Evolutionary conservation across 2,329 filamentous ascomycete genomes (phyloP), one percentile per base, ranked within the genome.

Genomic region (Xylariales sp.): DNA sequence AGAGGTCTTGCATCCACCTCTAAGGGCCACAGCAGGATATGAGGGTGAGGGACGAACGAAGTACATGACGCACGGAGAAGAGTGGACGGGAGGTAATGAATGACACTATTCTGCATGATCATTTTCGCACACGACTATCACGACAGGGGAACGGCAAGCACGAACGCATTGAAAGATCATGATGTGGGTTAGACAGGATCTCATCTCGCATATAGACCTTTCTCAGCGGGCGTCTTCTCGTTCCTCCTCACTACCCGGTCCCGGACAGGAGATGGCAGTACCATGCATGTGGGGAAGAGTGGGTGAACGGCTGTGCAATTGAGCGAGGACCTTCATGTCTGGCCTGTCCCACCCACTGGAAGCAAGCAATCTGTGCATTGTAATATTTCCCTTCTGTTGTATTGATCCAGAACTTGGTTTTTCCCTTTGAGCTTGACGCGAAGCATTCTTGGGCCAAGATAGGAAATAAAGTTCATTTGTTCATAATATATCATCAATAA

Each of bases 1-100:
- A 86, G 78, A 82, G 84, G 70, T 86, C 77, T 65, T 94, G 88
- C 73, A 80, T 77, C 62, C 79, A 91, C 64, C 73, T 94, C 60
- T 94, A 73, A 78, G 61, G n/a, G n/a, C n/a, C n/a, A n/a, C n/a
- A n/a, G n/a, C n/a, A n/a, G n/a, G n/a, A n/a, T n/a, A n/a, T n/a
- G n/a, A n/a, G n/a, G n/a, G n/a, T n/a, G n/a, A n/a, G n/a, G n/a
- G n/a, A n/a, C n/a, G n/a, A n/a, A n/a, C n/a, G n/a, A n/a, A n/a
- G n/a, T n/a, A n/a, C n/a, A n/a, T n/a, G n/a, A n/a, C n/a, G n/a
- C n/a, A n/a, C n/a, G n/a, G n/a, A n/a, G n/a, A n/a, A n/a, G n/a
- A n/a, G n/a, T n/a, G n/a, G n/a, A n/a, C n/a, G n/a, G n/a, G n/a
- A n/a, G 31, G 25, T 54, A 52, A 53, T 55, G 51, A 56, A 39